These are phyloP conservation scores for Elongisporangium prolatum DNA, from an alignment of 352 stramenopile species.

Conservation along the genomic window DNA sequence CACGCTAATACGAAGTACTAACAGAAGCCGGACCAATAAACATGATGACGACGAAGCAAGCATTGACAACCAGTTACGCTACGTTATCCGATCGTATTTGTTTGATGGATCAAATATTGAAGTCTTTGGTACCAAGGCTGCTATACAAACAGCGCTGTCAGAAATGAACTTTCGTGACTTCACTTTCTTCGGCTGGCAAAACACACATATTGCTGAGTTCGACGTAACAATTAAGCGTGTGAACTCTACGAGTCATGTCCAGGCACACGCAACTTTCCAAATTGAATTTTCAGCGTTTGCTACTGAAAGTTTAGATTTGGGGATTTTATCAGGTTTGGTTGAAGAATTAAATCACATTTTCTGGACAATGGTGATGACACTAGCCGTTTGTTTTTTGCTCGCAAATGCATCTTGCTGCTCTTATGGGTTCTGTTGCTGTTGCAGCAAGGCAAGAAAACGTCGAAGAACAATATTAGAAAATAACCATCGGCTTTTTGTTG, in stretches of 20 bases:
- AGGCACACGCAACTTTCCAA: slow-evolving; percentile 20
- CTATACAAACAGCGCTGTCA: slow-evolving; percentile 25
- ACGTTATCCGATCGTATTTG: slow-evolving; percentile 17
- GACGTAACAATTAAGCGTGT: slow-evolving; percentile 35
- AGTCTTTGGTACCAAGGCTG: slow-evolving; percentile 33
- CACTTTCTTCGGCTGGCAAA: slow-evolving; percentile 11
- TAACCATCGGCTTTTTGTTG: slow-evolving; percentile 24
- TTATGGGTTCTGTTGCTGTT: slow-evolving; percentile 55
- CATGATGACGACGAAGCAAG: slow-evolving; percentile 12
- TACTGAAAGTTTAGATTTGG: slow-evolving; percentile 4
- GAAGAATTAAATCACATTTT: slow-evolving; percentile 28
- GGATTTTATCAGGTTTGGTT: slow-evolving; percentile 17
- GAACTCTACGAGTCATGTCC: slow-evolving; percentile 8
- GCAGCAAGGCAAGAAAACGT: slow-evolving; percentile 29
- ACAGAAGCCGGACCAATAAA: slow-evolving; percentile 18
- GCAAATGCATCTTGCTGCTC: slow-evolving; percentile 47
- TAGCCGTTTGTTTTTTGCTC: slow-evolving; percentile 31
- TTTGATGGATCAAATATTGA: slow-evolving; percentile 36
- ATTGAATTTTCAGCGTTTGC: slow-evolving; percentile 15
- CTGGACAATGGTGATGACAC: slow-evolving; percentile 22
- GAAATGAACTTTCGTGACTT: slow-evolving; percentile 35
- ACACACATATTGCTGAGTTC: slow-evolving; percentile 26
- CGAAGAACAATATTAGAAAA: slow-evolving; percentile 34
- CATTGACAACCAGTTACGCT: slow-evolving; percentile 13
- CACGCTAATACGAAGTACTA: slow-evolving; percentile 25